phyloP scores from a whole-genome alignment of 139 green algal genomes.

The Closterium sp. region DNA sequence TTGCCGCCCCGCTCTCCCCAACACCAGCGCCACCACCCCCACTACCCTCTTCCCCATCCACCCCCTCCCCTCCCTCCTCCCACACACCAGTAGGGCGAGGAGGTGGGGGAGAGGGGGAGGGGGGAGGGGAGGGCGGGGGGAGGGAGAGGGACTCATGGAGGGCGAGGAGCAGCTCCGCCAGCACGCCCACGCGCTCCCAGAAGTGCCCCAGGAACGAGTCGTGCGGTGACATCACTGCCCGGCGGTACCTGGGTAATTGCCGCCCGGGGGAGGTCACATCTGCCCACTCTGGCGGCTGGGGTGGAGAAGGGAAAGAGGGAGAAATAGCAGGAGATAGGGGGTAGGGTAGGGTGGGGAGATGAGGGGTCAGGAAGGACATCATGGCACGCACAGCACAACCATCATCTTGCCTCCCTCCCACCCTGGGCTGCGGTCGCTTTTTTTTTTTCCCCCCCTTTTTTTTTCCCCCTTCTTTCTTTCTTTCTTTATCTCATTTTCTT shows the following conservation, averaged over 20 bases:
- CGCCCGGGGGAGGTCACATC: not conserved
- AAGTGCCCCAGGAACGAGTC: slow-evolving; percentile 11
- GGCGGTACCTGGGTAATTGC: not conserved
- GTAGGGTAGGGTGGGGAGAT: not conserved
- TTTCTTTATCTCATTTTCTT: too few relatives aligned
- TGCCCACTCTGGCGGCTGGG: not conserved
- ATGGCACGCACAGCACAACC: too few relatives aligned
- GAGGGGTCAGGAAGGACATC: not conserved
- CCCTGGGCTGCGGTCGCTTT: too few relatives aligned
- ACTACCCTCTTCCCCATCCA: too few relatives aligned
- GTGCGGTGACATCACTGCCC: not conserved
- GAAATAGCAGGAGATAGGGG: not conserved
- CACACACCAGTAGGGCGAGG: too few relatives aligned
- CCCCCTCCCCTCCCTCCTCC: too few relatives aligned
- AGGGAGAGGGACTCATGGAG: not conserved
- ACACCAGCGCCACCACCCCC: too few relatives aligned
- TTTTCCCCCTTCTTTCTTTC: too few relatives aligned
- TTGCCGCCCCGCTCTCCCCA: not conserved
- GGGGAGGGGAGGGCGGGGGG: not conserved
- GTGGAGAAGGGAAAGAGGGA: not conserved
- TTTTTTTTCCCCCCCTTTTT: too few relatives aligned
- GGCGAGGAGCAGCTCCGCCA: not conserved
- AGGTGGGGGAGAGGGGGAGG: not conserved
- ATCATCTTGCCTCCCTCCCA: too few relatives aligned
- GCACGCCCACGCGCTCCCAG: not conserved